phyloP scores from a whole-genome alignment of 2,329 filamentous ascomycete species.

The Chrysoporthe deuterocubensis region DNA sequence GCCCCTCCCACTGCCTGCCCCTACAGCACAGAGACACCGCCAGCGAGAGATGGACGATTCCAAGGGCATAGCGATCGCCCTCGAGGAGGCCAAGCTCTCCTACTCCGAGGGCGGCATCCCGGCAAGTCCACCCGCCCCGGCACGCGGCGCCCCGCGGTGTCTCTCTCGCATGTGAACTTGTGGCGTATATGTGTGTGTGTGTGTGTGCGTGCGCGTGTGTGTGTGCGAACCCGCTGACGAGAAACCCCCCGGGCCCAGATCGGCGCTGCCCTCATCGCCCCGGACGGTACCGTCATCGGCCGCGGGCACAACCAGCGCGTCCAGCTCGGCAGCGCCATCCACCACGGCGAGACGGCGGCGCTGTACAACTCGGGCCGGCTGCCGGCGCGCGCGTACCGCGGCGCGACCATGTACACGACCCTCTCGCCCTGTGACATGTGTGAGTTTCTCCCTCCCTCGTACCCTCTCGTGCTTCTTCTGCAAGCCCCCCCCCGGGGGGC shows the following conservation, averaged over 20 bases:
- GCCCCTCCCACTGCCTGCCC: neutral
- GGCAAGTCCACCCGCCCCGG: constrained; percentile 36
- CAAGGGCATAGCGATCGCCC: constrained; percentile 48
- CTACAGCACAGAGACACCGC: neutral
- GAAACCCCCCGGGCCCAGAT: constrained; percentile 42
- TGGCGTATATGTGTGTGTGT: too few species aligned
- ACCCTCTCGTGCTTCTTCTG: neutral
- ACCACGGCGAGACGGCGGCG: constrained; percentile 75
- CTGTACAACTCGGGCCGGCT: constrained; percentile 75
- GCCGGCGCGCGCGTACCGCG: constrained; percentile 69
- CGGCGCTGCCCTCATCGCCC: constrained; percentile 64
- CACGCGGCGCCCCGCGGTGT: neutral
- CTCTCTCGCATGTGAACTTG: too few species aligned
- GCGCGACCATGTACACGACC: constrained; percentile 83
- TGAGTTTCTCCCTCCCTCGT: constrained; percentile 30
- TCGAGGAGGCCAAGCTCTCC: constrained; percentile 50
- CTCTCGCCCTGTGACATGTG: constrained; percentile 83
- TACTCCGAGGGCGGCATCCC: constrained; percentile 54
- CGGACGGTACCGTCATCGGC: constrained; percentile 71
- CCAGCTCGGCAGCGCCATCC: constrained; percentile 54
- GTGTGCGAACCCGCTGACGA: too few species aligned
- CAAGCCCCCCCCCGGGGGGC: too few species aligned
- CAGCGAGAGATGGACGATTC: constrained; percentile 43
- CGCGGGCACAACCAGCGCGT: constrained; percentile 77
- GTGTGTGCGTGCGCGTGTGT: too few species aligned